phyloP scores from a whole-genome alignment of 2,329 filamentous ascomycete species.

The Botrytis squamosa region DNA sequence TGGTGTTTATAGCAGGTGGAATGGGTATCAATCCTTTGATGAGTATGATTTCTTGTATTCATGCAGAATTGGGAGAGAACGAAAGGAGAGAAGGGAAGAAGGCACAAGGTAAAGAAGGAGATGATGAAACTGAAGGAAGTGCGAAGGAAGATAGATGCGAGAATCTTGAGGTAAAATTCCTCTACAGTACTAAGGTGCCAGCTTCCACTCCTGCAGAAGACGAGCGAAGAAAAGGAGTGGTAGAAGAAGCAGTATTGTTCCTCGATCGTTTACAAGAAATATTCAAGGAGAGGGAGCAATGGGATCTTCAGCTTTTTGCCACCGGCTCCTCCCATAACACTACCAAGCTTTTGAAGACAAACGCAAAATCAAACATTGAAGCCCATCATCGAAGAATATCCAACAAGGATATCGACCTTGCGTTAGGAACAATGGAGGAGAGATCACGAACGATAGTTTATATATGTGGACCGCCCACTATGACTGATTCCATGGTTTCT shows the following conservation, averaged over 20 bases:
- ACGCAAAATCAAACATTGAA: not conserved
- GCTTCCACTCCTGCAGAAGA: not conserved
- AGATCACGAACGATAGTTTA: not conserved
- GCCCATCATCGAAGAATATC: not conserved
- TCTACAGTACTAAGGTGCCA: not conserved
- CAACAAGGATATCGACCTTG: not conserved
- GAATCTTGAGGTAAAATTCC: not conserved
- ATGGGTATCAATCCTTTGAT: slow-evolving; percentile 3
- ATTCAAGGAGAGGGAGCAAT: not conserved
- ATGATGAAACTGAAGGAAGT: not conserved
- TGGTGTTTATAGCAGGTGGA: not conserved
- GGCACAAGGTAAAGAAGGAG: not conserved
- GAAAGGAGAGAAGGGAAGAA: not conserved
- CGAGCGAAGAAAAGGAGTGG: not conserved
- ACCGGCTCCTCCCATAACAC: not conserved
- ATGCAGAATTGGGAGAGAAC: not conserved
- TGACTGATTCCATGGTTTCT: not conserved
- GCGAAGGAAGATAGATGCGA: no score
- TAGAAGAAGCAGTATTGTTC: not conserved
- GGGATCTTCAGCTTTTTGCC: not conserved
- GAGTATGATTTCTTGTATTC: not conserved
- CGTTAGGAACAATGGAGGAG: not conserved
- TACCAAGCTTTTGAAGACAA: not conserved
- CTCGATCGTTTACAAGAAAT: not conserved
- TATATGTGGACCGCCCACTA: not conserved